These are phyloP conservation scores for Gynostemma pentaphyllum DNA, from an alignment of 306 rosid genomes.

Conservation along the genomic window DNA sequence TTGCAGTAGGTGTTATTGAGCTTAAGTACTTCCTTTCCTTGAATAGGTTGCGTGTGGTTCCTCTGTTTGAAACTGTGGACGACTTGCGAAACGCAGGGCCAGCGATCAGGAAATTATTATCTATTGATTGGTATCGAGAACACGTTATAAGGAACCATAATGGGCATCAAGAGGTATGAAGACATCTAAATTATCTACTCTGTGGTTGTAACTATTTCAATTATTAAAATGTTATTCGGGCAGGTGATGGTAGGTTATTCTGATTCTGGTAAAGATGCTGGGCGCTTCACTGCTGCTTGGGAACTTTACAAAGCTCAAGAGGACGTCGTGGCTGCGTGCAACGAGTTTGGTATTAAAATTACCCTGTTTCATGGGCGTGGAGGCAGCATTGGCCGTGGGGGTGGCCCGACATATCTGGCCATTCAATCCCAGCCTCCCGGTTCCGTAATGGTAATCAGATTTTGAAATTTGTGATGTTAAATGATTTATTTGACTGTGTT, in stretches of 20 bases:
- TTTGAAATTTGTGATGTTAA: neutral
- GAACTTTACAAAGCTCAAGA: conserved; percentile 97
- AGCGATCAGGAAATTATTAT: conserved; percentile 61
- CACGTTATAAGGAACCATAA: conserved; percentile 70
- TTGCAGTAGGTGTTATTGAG: neutral
- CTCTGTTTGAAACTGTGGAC: conserved; percentile 89
- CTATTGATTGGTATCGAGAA: conserved; percentile 79
- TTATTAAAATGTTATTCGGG: conserved; percentile 13
- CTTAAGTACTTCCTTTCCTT: conserved; percentile 8
- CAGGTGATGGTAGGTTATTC: conserved; percentile 99
- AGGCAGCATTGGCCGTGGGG: conserved; percentile 95
- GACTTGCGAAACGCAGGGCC: conserved; percentile 89
- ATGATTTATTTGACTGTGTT: neutral
- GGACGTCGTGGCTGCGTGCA: conserved; percentile 90
- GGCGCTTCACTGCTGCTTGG: conserved; percentile 95
- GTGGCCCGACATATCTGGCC: conserved; percentile 94
- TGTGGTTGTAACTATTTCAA: neutral
- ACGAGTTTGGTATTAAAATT: conserved; percentile 73
- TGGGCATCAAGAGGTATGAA: conserved; percentile 77
- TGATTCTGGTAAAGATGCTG: conserved; percentile 97
- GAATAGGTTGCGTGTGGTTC: conserved; percentile 83
- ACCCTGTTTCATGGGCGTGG: conserved; percentile 95
- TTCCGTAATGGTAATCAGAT: conserved; percentile 62
- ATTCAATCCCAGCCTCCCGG: conserved; percentile 99
- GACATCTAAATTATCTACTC: conserved; percentile 2